Base-by-base conservation (phyloP, 768 basidiomycete species). In the Aureoboletus auriporus region DNA sequence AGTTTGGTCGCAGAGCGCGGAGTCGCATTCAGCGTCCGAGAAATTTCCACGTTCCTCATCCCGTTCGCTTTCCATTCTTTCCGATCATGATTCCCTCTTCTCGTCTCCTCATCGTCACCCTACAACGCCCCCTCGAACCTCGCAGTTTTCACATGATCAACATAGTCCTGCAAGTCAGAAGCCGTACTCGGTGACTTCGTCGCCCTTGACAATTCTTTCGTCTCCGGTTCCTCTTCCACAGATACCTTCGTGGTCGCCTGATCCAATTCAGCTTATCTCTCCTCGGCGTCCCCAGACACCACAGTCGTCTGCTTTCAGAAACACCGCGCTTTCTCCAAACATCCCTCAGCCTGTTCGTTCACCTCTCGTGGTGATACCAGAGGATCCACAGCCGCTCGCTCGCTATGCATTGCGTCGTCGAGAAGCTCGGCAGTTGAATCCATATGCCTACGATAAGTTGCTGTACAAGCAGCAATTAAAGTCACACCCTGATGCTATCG, bases 401-500 rank as follows among this genome's bases (percentile, higher is more conserved):
- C 71, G 82, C 29, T 85, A 86, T 60, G 66, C 77, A 1, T 67
- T 88, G 33, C 80, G 86, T 31, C 56, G 60, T 39, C 77, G 87
- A 17, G 68, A 75, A 29, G 63, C 73, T 33, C 69, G 74, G 16
- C 87, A 89, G 58, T 51, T 81, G 13, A 73, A 77, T 11, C 87
- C 87, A 1, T 89, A 83, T 55, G 72, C 70, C 10, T 73, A 74
- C 30, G 86, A 89, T 49, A 69, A 76, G 44, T 36, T 68, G 10
- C 35, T 65, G 33, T 89, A 89, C 60, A 74, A 78, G 47, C 62
- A 64, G 12, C 71, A 75, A 43, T 64, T 89, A 53, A 71, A 70
- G 28, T 54, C 60, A 1, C 76, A 74, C 51, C 86, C 85, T 3
- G 88, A 89, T 17, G 87, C 87, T 1, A 79, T 89, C 37, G 73